A percentile compares a stretch with the other conserved stretches of the same genome.
phyloP scores from a whole-genome alignment of 345 rosid species.

The Citrus glauca region DNA sequence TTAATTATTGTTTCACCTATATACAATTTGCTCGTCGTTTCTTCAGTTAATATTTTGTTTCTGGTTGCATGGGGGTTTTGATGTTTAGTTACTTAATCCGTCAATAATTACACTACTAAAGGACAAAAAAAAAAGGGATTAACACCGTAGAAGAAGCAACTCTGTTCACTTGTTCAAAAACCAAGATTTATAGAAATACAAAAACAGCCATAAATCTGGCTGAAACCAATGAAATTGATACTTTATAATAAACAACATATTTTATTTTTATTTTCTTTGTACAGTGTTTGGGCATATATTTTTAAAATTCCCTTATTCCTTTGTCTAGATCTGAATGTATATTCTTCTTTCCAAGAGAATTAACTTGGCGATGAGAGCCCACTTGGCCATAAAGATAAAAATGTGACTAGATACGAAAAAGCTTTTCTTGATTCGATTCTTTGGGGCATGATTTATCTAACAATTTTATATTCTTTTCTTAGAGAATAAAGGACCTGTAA shows the following conservation, averaged over 20 bases:
- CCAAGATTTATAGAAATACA: too few species aligned
- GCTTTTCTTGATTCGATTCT: conserved; percentile 35
- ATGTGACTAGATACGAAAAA: conserved; percentile 27
- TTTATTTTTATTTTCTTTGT: not conserved
- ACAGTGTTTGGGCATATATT: not conserved
- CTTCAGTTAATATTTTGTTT: not conserved
- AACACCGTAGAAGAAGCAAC: too few species aligned
- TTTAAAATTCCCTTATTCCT: not conserved
- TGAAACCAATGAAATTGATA: too few species aligned
- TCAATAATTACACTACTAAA: too few species aligned
- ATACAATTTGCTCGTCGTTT: not conserved
- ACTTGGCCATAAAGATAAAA: conserved; percentile 10
- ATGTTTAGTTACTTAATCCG: too few species aligned
- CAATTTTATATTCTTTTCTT: not conserved
- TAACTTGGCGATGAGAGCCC: conserved; percentile 12
- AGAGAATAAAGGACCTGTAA: conserved; percentile 17
- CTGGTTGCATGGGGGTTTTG: not conserved
- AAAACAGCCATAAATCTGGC: too few species aligned
- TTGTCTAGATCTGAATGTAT: not conserved
- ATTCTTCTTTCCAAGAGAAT: conserved; percentile 6
- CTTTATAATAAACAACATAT: not conserved
- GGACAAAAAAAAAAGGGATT: too few species aligned
- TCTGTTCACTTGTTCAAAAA: too few species aligned
- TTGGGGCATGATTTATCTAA: conserved; percentile 24
- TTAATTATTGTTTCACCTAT: not conserved